Evolutionary conservation across 73 alveolate genomes (phyloP), one percentile per base, ranked within the genome.

Genomic region (Paramecium bursaria): DNA sequence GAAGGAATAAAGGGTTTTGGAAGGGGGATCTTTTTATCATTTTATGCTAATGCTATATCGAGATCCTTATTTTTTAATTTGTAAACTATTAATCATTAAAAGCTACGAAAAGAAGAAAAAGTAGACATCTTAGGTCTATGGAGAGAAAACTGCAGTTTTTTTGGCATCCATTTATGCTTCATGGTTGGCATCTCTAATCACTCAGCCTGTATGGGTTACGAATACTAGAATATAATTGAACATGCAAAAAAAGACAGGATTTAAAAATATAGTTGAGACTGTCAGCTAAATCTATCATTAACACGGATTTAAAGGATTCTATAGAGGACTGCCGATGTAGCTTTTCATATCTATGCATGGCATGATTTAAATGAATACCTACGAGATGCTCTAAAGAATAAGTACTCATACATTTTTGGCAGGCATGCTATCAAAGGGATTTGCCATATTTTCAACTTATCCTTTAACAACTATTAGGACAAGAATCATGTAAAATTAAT

Each of bases 81-180:
- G 82, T 67, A 67, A 2, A 7, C 3, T 9, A 3, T 25, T 3
- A 3, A 6, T n/a, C 10, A 1, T 2, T 7, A 21, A 35, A 25
- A 67, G 82, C 22, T 67, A 67, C 44, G 82, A 67, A 39, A 14
- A 25, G 10, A 67, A 67, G 44, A 67, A 67, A 39, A 57, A 67
- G 10, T 44, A 67, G 44, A 39, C 26, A 10, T 21, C 33, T 33
- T 14, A 17, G 19, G 33, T 39, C 27, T 67, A 17, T 67, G 55
- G 82, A 3, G 5, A 48, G 27, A 57, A 57, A 30, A 57, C 27
- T 3, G 17, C 29, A 9, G 33, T 42, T 15, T 13, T 67, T 1
- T 17, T 67, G 7, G 82, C 82, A 6, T 67, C 82, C 9, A 67
- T 67, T n/a, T 67, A 67, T 23, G 82, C 82, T 17, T 67, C 82